Evolutionary conservation across 768 basidiomycete species (phyloP).

Genomic region (Mycena crocata): DNA sequence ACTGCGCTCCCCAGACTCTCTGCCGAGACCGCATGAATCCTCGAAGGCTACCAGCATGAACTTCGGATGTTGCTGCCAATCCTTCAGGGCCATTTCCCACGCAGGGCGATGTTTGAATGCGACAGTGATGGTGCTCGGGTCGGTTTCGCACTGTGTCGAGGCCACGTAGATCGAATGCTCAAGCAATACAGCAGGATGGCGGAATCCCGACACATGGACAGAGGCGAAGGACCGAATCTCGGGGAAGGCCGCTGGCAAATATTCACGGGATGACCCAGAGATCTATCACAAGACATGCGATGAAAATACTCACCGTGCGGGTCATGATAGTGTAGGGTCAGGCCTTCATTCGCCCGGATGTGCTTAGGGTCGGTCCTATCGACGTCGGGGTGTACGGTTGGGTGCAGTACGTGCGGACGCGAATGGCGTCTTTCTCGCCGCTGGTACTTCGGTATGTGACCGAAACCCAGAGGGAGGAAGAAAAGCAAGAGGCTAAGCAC

Average conservation of each 20-base stretch:
- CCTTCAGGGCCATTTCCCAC: neutral
- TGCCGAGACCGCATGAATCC: conserved; percentile 10
- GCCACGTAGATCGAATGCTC: conserved; percentile 6
- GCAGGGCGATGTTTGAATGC: neutral
- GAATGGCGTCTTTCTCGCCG: no score
- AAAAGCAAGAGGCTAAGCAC: no score
- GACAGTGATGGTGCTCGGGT: neutral
- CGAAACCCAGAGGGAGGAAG: no score
- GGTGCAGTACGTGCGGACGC: no score
- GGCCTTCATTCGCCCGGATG: neutral
- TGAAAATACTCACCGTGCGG: neutral
- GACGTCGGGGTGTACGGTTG: conserved; percentile 6
- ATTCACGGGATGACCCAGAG: neutral
- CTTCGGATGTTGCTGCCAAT: neutral
- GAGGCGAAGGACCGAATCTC: conserved; percentile 7
- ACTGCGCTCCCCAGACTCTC: conserved; percentile 9
- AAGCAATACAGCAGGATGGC: neutral
- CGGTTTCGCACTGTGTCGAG: neutral
- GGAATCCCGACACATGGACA: conserved; percentile 4
- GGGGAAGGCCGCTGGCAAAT: neutral
- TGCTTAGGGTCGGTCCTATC: neutral
- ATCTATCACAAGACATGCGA: neutral
- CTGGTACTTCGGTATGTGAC: no score
- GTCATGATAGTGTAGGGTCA: conserved; percentile 11
- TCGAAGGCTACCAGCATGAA: conserved; percentile 2